Conservation (phyloP, 1,139 yeast genomes). For the Suhomyces guaymorum region DNA sequence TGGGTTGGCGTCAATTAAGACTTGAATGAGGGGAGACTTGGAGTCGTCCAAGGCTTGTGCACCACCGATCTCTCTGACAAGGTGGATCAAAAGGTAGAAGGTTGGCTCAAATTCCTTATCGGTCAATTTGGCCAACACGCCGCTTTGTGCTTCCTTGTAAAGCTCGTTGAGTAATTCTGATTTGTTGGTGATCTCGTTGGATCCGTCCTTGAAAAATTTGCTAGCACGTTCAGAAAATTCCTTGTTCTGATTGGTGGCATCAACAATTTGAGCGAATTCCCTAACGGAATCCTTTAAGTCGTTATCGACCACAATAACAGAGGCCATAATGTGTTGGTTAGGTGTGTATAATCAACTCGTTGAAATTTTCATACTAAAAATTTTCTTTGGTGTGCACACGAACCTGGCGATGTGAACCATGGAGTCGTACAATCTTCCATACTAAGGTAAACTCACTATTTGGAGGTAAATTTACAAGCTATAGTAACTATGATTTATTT, state of each 20-base stretch:
- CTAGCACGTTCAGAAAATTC: slow-evolving; percentile 33
- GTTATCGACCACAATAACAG: slow-evolving; percentile 50
- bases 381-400: slow-evolving; percentile 14
- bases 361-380: slow-evolving; percentile 13
- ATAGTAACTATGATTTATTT: too few species aligned
- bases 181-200: slow-evolving; percentile 31
- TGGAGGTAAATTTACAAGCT: too few species aligned
- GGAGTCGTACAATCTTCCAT: too few species aligned
- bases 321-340: slow-evolving; percentile 31
- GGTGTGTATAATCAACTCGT: slow-evolving; percentile 4
- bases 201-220: slow-evolving; percentile 24
- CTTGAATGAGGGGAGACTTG: slow-evolving; percentile 31
- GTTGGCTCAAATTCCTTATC: slow-evolving; percentile 51
- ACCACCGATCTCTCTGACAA: slow-evolving; percentile 33
- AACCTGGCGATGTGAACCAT: neutral
- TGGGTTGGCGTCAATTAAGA: slow-evolving; percentile 39
- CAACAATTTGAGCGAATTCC: slow-evolving; percentile 45
- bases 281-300: slow-evolving; percentile 44
- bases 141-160: slow-evolving; percentile 20
- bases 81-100: slow-evolving; percentile 43
- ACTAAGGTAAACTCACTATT: too few species aligned
- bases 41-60: slow-evolving; percentile 29
- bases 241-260: slow-evolving; percentile 30
- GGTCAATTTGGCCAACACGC: slow-evolving; percentile 35
- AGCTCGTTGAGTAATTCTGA: slow-evolving; percentile 31